Percentiles rank a stretch among this genome's conserved stretches.
Evolutionary conservation across 2,329 filamentous ascomycete genomes (phyloP).

Genomic region (Alternaria ethzedia): DNA sequence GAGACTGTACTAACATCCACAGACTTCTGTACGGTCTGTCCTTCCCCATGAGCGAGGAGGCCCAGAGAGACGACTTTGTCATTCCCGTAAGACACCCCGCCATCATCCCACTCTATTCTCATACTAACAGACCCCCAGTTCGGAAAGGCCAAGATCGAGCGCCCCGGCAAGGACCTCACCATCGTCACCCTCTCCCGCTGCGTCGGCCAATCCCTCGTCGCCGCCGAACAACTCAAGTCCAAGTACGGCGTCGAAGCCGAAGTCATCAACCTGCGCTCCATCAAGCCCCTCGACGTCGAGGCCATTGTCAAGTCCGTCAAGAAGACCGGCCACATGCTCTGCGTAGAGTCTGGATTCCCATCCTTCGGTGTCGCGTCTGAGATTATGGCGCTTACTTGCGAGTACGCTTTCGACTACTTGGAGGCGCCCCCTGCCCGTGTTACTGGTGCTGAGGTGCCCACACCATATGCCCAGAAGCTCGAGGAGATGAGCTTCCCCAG

Average conservation of each 20-base stretch:
- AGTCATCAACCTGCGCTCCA: constrained; percentile 96
- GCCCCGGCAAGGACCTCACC: constrained; percentile 92
- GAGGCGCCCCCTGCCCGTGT: constrained; percentile 91
- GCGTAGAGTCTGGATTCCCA: constrained; percentile 94
- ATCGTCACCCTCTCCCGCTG: constrained; percentile 94
- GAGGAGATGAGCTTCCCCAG: constrained; percentile 96
- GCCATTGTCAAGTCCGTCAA: constrained; percentile 96
- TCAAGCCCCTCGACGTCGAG: constrained; percentile 96
- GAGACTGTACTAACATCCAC: constrained; percentile 34
- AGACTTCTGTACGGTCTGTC: constrained; percentile 85
- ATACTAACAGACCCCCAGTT: too few relatives aligned
- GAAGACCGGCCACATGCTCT: constrained; percentile 93
- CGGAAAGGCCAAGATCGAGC: constrained; percentile 99
- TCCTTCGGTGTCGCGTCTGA: constrained; percentile 92
- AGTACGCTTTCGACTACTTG: constrained; percentile 98
- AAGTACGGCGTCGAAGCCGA: constrained; percentile 96
- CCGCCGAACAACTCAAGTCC: constrained; percentile 90
- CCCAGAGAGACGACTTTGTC: constrained; percentile 95
- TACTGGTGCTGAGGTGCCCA: constrained; percentile 96
- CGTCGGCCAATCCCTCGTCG: constrained; percentile 87
- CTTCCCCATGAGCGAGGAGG: constrained; percentile 97
- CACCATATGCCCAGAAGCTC: constrained; percentile 89
- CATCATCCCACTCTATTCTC: too few relatives aligned
- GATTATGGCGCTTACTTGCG: constrained; percentile 92
- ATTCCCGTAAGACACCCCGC: constrained; percentile 64